These are phyloP conservation scores for Debaryomyces udenii DNA, from an alignment of 1,139 yeast species.

Conservation along the genomic window DNA sequence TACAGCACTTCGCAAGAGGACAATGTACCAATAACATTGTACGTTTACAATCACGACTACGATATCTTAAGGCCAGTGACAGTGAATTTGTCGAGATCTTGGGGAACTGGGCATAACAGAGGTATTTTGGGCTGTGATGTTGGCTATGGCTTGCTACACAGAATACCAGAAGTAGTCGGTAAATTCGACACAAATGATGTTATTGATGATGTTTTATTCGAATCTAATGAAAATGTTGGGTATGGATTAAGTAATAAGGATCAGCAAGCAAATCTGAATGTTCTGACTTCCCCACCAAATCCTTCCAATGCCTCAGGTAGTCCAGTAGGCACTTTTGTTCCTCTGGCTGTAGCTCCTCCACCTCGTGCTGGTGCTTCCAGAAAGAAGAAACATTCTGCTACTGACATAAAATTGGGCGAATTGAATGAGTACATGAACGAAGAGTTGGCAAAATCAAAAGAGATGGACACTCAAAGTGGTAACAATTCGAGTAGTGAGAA, in stretches of 20 bases:
- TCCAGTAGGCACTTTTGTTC: conserved; percentile 11
- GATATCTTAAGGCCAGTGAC: conserved; percentile 87
- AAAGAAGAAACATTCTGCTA: conserved; percentile 34
- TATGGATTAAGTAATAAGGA: conserved; percentile 12
- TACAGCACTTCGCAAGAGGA: conserved; percentile 38
- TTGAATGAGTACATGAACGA: conserved; percentile 49
- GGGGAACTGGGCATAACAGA: conserved; percentile 57
- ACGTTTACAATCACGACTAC: conserved; percentile 86
- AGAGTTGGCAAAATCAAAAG: conserved; percentile 47
- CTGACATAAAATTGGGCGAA: conserved; percentile 28
- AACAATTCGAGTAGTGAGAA: conserved; percentile 12
- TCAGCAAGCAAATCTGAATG: conserved; percentile 9
- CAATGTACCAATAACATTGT: conserved; percentile 52
- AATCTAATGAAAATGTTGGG: conserved; percentile 24
- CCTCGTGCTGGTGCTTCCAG: conserved; percentile 25
- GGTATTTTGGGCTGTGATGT: conserved; percentile 94
- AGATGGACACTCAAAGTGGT: conserved; percentile 28
- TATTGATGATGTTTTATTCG: conserved; percentile 44
- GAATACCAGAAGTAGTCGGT: conserved; percentile 72
- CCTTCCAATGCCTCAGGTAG: conserved; percentile 6
- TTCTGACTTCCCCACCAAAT: conserved; percentile 18
- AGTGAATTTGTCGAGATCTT: conserved; percentile 52
- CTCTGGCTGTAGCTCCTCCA: conserved; percentile 25
- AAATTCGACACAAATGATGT: conserved; percentile 41
- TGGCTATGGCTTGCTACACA: conserved; percentile 87